Evolutionary conservation across 495 filamentous ascomycete species (phyloP).

Genomic region (Podospora conica): DNA sequence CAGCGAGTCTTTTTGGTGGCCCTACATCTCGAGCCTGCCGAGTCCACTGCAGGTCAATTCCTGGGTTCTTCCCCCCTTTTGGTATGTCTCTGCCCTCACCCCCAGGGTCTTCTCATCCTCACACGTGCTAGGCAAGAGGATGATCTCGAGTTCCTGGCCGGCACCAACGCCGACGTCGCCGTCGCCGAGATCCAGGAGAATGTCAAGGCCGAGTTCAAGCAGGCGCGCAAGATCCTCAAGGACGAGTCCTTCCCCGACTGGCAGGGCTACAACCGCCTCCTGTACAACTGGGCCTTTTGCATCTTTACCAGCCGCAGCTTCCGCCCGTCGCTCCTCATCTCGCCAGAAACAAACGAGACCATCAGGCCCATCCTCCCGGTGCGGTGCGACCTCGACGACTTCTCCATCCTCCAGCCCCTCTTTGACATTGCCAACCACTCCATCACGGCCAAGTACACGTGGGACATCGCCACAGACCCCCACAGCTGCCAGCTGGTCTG

Average conservation of each 20-base stretch:
- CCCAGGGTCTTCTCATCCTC: background rate
- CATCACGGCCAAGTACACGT: conserved; percentile 35
- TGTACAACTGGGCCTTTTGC: conserved; percentile 51
- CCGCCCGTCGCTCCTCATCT: conserved; percentile 39
- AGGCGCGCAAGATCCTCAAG: conserved; percentile 35
- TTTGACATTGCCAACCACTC: conserved; percentile 51
- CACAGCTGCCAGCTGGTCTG: conserved; percentile 28
- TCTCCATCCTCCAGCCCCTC: conserved; percentile 47
- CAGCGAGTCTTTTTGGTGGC: conserved; percentile 43
- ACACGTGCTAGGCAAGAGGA: conserved; percentile 24
- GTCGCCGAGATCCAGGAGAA: conserved; percentile 39
- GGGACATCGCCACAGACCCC: conserved; percentile 30
- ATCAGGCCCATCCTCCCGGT: conserved; percentile 11
- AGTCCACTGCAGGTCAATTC: conserved; percentile 37
- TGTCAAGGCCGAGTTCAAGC: conserved; percentile 39
- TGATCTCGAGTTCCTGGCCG: conserved; percentile 40
- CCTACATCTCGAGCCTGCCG: conserved; percentile 47
- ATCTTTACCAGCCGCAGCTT: conserved; percentile 52
- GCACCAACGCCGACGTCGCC: conserved; percentile 45
- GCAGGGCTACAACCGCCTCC: conserved; percentile 32
- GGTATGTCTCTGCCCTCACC: conserved; percentile 9
- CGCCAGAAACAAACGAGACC: conserved; percentile 11
- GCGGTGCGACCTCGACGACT: conserved; percentile 37
- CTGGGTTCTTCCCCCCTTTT: conserved; percentile 40
- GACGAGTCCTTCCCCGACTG: conserved; percentile 24